phyloP scores from a whole-genome alignment of 208 protist genomes.

The Herpetomonas samuelpessoai region DNA sequence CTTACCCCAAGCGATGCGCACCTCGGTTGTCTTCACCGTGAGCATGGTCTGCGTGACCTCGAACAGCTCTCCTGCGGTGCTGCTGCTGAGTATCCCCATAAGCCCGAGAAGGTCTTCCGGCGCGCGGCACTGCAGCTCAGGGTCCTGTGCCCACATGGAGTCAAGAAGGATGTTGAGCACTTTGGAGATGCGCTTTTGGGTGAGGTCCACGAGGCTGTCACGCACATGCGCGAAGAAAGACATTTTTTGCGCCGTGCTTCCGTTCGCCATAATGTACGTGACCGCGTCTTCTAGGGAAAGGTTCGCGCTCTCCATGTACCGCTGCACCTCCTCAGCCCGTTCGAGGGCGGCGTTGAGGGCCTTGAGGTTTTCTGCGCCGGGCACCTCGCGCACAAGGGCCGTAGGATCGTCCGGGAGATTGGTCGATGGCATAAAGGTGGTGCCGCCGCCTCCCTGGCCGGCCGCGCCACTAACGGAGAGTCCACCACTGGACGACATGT shows the following conservation, averaged over 20 bases:
- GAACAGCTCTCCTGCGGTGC: constrained; percentile 55
- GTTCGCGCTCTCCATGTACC: constrained; percentile 82
- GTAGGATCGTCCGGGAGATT: constrained; percentile 77
- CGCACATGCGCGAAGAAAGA: constrained; percentile 73
- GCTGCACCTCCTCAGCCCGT: constrained; percentile 87
- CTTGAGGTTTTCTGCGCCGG: constrained; percentile 84
- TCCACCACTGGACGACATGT: no score
- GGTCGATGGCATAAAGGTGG: constrained; percentile 12
- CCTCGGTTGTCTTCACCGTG: constrained; percentile 69
- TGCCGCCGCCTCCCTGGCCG: not conserved
- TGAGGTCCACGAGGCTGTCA: constrained; percentile 52
- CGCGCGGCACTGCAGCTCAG: constrained; percentile 83
- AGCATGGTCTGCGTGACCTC: constrained; percentile 88
- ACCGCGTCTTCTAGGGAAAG: constrained; percentile 79
- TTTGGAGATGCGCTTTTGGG: constrained; percentile 52
- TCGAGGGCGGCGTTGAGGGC: constrained; percentile 79
- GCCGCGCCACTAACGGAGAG: not conserved
- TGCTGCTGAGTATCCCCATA: constrained; percentile 52
- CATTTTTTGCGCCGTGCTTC: constrained; percentile 83
- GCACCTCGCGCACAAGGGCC: constrained; percentile 79
- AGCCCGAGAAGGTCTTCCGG: constrained; percentile 57
- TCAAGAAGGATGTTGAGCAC: constrained; percentile 77
- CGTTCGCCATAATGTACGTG: constrained; percentile 89
- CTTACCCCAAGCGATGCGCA: constrained; percentile 78
- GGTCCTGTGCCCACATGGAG: constrained; percentile 87